Evolutionary conservation across 2,329 filamentous ascomycete genomes (phyloP).

Genomic region (Penicillium sp.): DNA sequence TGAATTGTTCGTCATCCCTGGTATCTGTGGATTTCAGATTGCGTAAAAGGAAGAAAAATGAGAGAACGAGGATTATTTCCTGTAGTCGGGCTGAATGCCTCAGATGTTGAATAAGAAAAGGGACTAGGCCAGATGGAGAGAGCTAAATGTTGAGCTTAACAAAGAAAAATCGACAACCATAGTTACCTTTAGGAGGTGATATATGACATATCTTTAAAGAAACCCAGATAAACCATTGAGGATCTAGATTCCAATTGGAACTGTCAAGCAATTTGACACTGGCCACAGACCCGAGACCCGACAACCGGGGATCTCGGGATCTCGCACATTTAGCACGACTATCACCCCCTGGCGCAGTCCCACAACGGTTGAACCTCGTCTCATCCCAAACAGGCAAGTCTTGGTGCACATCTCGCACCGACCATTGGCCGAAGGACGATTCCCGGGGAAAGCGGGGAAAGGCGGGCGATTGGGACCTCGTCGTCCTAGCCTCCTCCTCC

Average conservation of each 20-base stretch:
- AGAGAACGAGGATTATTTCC: too few species aligned
- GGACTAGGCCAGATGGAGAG: background rate
- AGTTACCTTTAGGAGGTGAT: background rate
- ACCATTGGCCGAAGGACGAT: constrained; percentile 6
- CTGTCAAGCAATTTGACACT: background rate
- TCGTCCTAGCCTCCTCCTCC: background rate
- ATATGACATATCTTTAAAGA: background rate
- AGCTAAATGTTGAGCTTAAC: background rate
- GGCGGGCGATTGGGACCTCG: background rate
- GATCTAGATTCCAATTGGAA: background rate
- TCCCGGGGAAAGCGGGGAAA: constrained; percentile 21
- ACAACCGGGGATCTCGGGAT: background rate
- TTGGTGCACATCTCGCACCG: constrained; percentile 5
- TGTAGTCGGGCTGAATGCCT: background rate
- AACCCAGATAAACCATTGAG: background rate
- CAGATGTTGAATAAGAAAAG: background rate
- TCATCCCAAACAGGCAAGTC: constrained; percentile 1
- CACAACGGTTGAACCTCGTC: background rate
- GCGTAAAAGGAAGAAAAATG: too few species aligned
- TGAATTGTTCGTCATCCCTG: background rate
- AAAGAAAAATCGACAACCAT: background rate
- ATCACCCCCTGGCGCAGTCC: too few species aligned
- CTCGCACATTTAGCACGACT: background rate
- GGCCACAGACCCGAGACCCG: background rate
- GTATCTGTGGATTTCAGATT: background rate